These are phyloP conservation scores for Candida krabiensis DNA, from an alignment of 805 yeast genomes.

Conservation along the genomic window DNA sequence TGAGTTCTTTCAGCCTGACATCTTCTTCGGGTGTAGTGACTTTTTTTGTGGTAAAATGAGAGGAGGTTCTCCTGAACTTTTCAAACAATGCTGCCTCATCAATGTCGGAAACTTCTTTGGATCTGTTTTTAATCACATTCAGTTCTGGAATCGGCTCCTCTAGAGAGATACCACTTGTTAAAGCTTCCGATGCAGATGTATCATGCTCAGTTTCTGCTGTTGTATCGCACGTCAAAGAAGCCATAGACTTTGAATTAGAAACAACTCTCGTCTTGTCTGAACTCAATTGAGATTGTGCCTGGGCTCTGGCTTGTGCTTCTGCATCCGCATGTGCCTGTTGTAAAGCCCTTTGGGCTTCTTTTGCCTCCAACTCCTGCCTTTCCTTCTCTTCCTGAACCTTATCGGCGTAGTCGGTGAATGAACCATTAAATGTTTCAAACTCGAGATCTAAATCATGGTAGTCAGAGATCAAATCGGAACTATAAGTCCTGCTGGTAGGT, in stretches of 20 bases:
- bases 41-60: slow-evolving; percentile 28
- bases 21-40: slow-evolving; percentile 12
- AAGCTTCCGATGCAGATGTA: slow-evolving; percentile 9
- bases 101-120: slow-evolving; percentile 11
- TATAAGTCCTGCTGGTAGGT: slow-evolving; percentile 18
- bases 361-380: not conserved
- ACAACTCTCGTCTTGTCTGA: slow-evolving; percentile 1
- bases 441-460: slow-evolving; percentile 31
- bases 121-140: slow-evolving; percentile 19
- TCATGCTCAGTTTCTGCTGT: slow-evolving; percentile 23
- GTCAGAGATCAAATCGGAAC: slow-evolving; percentile 22
- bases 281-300: too few species aligned
- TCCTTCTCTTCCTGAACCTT: slow-evolving; percentile 2
- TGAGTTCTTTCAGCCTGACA: slow-evolving; percentile 19
- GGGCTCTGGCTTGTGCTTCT: slow-evolving; percentile 1
- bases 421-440: slow-evolving; percentile 33
- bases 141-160: slow-evolving; percentile 13
- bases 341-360: too few species aligned
- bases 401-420: slow-evolving; percentile 29
- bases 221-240: slow-evolving; percentile 21
- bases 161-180: not conserved
- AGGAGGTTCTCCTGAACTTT: slow-evolving; percentile 23
- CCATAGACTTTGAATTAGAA: slow-evolving; percentile 15
- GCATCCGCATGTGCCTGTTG: too few species aligned
- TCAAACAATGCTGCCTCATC: slow-evolving; percentile 18